phyloP scores from a whole-genome alignment of 169 alveolate species.

The Cryptosporidium parvum region DNA sequence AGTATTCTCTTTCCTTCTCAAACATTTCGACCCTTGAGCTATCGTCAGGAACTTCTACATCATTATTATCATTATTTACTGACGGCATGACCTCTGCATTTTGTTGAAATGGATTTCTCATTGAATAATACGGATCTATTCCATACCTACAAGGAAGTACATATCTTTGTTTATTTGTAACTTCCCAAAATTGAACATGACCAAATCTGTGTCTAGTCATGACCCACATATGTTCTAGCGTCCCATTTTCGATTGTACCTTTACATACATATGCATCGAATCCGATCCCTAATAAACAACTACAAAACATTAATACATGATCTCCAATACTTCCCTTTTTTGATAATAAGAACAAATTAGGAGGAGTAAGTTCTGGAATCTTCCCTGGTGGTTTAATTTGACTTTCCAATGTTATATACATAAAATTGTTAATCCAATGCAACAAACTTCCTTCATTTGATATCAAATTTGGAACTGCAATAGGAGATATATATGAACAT shows the following conservation, averaged over 20 bases:
- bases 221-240: slow-evolving; percentile 81
- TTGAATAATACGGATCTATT: slow-evolving; percentile 21
- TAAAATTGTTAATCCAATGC: slow-evolving; percentile 82
- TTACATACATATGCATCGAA: slow-evolving; percentile 82
- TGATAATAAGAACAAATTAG: slow-evolving; percentile 79
- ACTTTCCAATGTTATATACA: slow-evolving; percentile 78
- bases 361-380: slow-evolving; percentile 77
- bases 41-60: slow-evolving; percentile 60
- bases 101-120: slow-evolving; percentile 47
- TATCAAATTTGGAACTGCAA: slow-evolving; percentile 79
- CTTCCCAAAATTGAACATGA: slow-evolving; percentile 83
- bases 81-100: slow-evolving; percentile 44
- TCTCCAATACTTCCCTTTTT: slow-evolving; percentile 82
- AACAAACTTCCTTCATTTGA: slow-evolving; percentile 79
- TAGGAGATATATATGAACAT: slow-evolving; percentile 79
- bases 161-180: slow-evolving; percentile 79
- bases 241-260: slow-evolving; percentile 82
- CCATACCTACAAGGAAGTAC: slow-evolving; percentile 77
- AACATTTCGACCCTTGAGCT: slow-evolving; percentile 37
- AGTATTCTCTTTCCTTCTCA: slow-evolving; percentile 66
- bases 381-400: slow-evolving; percentile 74
- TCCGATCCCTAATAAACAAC: slow-evolving; percentile 80
- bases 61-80: slow-evolving; percentile 39
- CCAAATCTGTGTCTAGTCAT: slow-evolving; percentile 83
- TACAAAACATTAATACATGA: slow-evolving; percentile 80